Percentiles rank a stretch among this genome's conserved stretches.
phyloP scores from a whole-genome alignment of 768 basidiomycete genomes.

The Tulasnella sp. region DNA sequence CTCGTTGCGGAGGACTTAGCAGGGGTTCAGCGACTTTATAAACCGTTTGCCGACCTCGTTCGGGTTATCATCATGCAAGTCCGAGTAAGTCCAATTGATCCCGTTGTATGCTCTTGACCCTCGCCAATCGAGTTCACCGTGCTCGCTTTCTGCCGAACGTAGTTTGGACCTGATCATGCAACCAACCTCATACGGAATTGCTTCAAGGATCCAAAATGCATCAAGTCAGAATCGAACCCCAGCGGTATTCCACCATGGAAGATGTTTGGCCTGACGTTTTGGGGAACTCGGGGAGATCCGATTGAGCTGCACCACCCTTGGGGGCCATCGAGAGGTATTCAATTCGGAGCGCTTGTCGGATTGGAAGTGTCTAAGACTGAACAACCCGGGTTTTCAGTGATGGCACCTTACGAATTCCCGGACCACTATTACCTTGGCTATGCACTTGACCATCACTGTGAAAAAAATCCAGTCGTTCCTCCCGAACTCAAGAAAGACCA shows the following conservation, averaged over 20 bases:
- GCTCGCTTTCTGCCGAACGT: background rate
- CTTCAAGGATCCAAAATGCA: conserved; percentile 4
- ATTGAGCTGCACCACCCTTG: conserved; percentile 2
- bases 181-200: background rate
- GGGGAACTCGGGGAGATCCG: background rate
- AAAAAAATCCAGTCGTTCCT: background rate
- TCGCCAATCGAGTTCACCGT: background rate
- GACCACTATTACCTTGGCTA: conserved; percentile 11
- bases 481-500: background rate
- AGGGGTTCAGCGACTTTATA: background rate
- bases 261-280: conserved; percentile 9
- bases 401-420: conserved; percentile 2
- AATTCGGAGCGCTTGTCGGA: no score
- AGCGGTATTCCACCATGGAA: conserved; percentile 10
- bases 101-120: background rate
- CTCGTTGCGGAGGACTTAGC: background rate
- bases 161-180: background rate
- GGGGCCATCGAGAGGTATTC: background rate
- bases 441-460: conserved; percentile 1
- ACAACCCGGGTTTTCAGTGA: background rate
- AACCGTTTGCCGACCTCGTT: background rate
- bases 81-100: background rate
- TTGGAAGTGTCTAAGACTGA: background rate
- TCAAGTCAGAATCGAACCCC: background rate
- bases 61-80: conserved; percentile 8